Evolutionary conservation across 2,329 filamentous ascomycete species (phyloP).

Genomic region (Cercospora sojina): DNA sequence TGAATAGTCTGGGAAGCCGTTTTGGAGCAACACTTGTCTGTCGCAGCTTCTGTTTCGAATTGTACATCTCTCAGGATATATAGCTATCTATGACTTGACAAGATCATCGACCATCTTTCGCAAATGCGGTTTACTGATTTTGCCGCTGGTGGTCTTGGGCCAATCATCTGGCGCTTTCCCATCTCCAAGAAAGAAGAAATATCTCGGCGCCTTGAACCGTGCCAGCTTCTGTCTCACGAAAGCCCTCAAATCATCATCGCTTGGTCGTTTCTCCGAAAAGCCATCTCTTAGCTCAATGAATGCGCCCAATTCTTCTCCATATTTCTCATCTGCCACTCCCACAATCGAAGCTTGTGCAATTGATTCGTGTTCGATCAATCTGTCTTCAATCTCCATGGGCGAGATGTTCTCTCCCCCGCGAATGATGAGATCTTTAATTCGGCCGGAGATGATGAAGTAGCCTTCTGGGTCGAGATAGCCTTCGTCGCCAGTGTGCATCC

Average conservation of each 20-base stretch:
- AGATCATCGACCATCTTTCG: conserved; percentile 28
- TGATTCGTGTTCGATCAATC: conserved; percentile 28
- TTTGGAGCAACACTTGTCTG: neutral
- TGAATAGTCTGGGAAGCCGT: neutral
- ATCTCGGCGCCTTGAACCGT: conserved; percentile 31
- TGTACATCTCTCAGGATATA: neutral
- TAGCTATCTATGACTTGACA: neutral
- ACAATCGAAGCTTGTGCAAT: conserved; percentile 32
- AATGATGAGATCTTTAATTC: conserved; percentile 38
- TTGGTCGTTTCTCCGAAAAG: conserved; percentile 16
- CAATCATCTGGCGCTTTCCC: conserved; percentile 28
- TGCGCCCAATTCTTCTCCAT: conserved; percentile 32
- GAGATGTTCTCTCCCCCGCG: conserved; percentile 67
- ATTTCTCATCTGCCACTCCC: conserved; percentile 31
- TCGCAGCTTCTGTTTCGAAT: neutral
- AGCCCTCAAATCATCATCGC: conserved; percentile 25
- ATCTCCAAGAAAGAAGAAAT: conserved; percentile 31
- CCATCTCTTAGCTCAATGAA: conserved; percentile 39
- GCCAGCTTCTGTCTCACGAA: conserved; percentile 30
- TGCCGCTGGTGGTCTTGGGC: conserved; percentile 33
- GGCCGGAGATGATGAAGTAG: conserved; percentile 40
- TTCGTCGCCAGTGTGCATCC: conserved; percentile 65
- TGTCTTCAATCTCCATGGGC: conserved; percentile 35
- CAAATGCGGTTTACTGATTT: conserved; percentile 32
- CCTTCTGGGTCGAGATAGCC: conserved; percentile 49